Base-by-base conservation (phyloP, 805 yeast species). In the Metschnikowia shivogae region DNA sequence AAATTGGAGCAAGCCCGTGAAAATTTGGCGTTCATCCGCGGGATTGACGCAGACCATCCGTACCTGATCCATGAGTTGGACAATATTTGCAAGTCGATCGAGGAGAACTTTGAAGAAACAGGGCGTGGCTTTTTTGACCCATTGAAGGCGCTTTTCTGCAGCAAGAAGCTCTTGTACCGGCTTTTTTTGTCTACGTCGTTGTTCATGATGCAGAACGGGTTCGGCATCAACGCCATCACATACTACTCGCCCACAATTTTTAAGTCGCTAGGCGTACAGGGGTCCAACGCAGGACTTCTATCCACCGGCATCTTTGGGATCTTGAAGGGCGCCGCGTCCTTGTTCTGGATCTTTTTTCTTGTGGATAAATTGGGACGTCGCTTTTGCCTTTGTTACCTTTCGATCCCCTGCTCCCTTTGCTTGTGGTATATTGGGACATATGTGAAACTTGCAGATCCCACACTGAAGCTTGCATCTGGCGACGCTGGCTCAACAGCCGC, bases 251-350 rank as follows among this genome's bases (percentile, higher is more conserved):
- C 80, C 20, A 66, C 71, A 8, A 65, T 78, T 35, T 75, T 77
- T 60, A 62, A 68, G 48, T 66, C 78, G 3, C 64, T 77, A 46
- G 82, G 82, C 13, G 67, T 77, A 14, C 57, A 58, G 29, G 76
- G 79, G 1, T 57, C 70, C 6, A 63, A 70, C 39, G 70, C 78
- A 1, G 70, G 73, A 2, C 63, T 78, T 36, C 65, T 74, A 14
- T 74, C 81, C 3, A 76, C 81, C 6, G 82, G 82, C 42, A 61
- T 77, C 43, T 76, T 76, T 57, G 82, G 82, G 26, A 61, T 76
- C 31, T 61, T 76, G 37, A 77, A 77, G 50, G 73, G 68, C 12
- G 62, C 63, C n/a, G 70, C 72, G 28, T 68, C 76, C 17, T 58
- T 72, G 30, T 52, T 72, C 17, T 75, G 76, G 74, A 64, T 74